A percentile compares a stretch with the other conserved stretches of the same genome.
These are phyloP conservation scores for Coelastrella sp. DNA, from an alignment of 139 green algal genomes.

Conservation along the genomic window DNA sequence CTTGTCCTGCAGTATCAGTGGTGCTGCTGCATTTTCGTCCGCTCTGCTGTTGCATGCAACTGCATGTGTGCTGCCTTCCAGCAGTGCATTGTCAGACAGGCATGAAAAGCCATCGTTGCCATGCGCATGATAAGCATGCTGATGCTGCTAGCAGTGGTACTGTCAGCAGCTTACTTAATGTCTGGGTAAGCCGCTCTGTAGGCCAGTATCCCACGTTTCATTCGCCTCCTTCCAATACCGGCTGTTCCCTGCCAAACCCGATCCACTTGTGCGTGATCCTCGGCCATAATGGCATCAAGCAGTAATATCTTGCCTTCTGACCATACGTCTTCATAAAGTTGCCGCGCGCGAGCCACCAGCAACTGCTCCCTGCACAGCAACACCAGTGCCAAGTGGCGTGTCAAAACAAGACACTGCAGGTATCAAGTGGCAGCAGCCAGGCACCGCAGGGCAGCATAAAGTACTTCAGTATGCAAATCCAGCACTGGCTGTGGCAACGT, in stretches of 20 bases:
- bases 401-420: neutral
- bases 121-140: neutral
- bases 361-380: neutral
- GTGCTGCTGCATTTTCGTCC: neutral
- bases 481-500: no score
- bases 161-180: conserved; percentile 27
- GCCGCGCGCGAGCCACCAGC: neutral
- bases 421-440: neutral
- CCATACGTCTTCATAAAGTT: conserved; percentile 54
- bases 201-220: conserved; percentile 59
- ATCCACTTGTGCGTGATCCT: conserved; percentile 56
- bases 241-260: conserved; percentile 39
- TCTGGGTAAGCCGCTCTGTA: conserved; percentile 61
- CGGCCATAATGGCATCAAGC: conserved; percentile 58
- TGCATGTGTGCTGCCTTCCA: neutral
- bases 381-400: neutral
- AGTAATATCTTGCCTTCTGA: conserved; percentile 40
- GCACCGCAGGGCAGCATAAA: neutral
- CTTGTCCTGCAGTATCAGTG: no score
- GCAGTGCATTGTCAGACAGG: neutral
- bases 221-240: conserved; percentile 24
- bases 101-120: no score
- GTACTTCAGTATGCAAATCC: neutral
- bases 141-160: neutral
- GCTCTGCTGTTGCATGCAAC: neutral